Evolutionary conservation across 805 yeast species (phyloP), one percentile per base, ranked within the genome.

Genomic region (Lachancea dasiensis): DNA sequence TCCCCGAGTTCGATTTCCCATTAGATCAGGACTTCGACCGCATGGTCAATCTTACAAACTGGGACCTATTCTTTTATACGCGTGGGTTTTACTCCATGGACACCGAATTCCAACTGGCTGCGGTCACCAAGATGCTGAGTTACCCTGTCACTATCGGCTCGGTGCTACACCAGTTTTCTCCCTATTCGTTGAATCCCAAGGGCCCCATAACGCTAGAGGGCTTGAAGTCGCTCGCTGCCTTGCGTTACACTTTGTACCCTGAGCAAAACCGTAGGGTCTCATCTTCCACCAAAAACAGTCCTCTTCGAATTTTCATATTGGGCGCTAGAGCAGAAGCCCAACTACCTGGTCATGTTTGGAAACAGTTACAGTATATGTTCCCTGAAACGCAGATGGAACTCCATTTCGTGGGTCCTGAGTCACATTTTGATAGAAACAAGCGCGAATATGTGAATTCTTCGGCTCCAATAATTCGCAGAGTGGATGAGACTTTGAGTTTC

Each of bases 1-100:
- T 92, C 64, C 95, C 95, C 16, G 97, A 92, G 65, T 89, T 92
- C 56, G 92, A 86, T 51, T 87, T 92, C 65, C 97, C 98, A 5
- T 78, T 75, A 3, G 72, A 69, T 11, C 94, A 84, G 61, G 83
- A 79, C 36, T 69, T 68, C 35, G 97, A 89, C 56, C 79, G 79
- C 44, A 64, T 72, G 43, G 77, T 87, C 43, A 87, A 86, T 57
- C 75, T 86, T 57, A 69, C 79, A 34, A 79, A 75, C 59, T 92
- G 98, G 98, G 97, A 92, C 62, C 69, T 92, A 7, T 90, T 77
- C 54, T 81, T 92, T 57, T 92, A 90, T 62, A 90, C 97, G 0
- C 74, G 98, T 59, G 82, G 82, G 51, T 92, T 86, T 60, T 81
- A 79, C 52, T 90, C 97, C 4, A 90, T 92, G 97, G 95, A 92